phyloP scores from a whole-genome alignment of 2,329 filamentous ascomycete genomes.

The Cladosporium colombiae region DNA sequence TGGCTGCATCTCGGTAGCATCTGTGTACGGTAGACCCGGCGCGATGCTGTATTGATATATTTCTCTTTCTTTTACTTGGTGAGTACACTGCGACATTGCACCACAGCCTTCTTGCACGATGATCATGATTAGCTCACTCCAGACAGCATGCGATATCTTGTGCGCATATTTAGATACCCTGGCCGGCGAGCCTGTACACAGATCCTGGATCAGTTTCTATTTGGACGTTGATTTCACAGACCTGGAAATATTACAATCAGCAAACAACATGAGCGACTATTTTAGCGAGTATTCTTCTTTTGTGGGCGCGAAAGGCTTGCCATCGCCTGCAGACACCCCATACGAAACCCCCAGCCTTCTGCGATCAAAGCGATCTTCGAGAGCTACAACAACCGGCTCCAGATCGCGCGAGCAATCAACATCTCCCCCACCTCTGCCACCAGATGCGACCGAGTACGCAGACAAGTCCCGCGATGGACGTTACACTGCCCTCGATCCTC shows the following conservation, averaged over 20 bases:
- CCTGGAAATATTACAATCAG: neutral
- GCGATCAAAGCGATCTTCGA: constrained; percentile 65
- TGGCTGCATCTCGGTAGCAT: constrained; percentile 14
- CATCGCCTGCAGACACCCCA: constrained; percentile 70
- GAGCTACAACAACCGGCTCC: constrained; percentile 53
- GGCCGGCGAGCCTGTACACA: constrained; percentile 20
- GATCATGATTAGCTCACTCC: constrained; percentile 15
- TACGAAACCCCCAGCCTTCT: constrained; percentile 59
- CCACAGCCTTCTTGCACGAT: constrained; percentile 9
- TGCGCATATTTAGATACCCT: constrained; percentile 20
- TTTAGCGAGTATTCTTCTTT: constrained; percentile 49
- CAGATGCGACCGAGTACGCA: constrained; percentile 42
- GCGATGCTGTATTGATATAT: constrained; percentile 18
- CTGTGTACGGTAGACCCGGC: constrained; percentile 17
- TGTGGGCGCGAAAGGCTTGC: constrained; percentile 59
- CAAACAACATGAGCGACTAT: constrained; percentile 42
- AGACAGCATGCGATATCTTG: constrained; percentile 18
- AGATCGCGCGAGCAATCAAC: constrained; percentile 64
- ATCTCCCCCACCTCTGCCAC: constrained; percentile 59
- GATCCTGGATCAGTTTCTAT: constrained; percentile 9
- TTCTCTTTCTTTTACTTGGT: constrained; percentile 15
- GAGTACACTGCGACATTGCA: constrained; percentile 3
- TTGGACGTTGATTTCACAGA: constrained; percentile 8
- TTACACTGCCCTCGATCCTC: constrained; percentile 74
- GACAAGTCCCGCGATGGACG: constrained; percentile 52